Evolutionary conservation across 805 yeast genomes (phyloP), one percentile per base, ranked within the genome.

Genomic region (Nematodospora valgi): DNA sequence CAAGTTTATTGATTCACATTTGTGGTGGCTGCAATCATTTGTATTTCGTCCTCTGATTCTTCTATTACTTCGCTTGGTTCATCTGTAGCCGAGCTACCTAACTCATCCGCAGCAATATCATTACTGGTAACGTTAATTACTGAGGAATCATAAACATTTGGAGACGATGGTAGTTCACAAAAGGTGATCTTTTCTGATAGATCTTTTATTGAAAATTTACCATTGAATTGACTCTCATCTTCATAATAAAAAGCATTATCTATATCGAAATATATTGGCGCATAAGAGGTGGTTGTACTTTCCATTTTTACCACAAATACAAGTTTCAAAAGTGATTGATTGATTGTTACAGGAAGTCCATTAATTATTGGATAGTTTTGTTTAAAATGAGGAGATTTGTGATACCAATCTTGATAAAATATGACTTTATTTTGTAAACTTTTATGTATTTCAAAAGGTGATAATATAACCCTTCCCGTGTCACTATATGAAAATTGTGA

Each of bases 331-430:
- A 41, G 38, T 11, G 33, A 10, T 26, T 39, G 32, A 28, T 29
- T 32, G 15, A 38, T 27, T 7, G 30, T 35, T 23, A 24, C 28
- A 23, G 24, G 14, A 5, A 5, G 8, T 8, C 12, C n/a, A 12
- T 17, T 14, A 15, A 4, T 9, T 27, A 19, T 27, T 11, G 7
- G 20, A n/a, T n/a, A n/a, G 6, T 27, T 38, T 18, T 25, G 38
- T 39, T 33, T 28, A 25, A 41, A 43, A 30, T 48, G 46, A 35
- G 44, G 44, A 2, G 49, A 23, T 24, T 50, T 51, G 30, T 47
- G 47, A 30, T 48, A 55, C 69, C 69, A 64, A 41, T 65, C 70
- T 23, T 49, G 50, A 44, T 54, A 63, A 35, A 66, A 59, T 3
- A 62, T 30, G 4, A 61, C 37, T 19, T 63, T 42, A 4, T 50